Evolutionary conservation across 75 land plant genomes (phyloP), one percentile per base, ranked within the genome.

Genomic region (Pinus albicaulis): DNA sequence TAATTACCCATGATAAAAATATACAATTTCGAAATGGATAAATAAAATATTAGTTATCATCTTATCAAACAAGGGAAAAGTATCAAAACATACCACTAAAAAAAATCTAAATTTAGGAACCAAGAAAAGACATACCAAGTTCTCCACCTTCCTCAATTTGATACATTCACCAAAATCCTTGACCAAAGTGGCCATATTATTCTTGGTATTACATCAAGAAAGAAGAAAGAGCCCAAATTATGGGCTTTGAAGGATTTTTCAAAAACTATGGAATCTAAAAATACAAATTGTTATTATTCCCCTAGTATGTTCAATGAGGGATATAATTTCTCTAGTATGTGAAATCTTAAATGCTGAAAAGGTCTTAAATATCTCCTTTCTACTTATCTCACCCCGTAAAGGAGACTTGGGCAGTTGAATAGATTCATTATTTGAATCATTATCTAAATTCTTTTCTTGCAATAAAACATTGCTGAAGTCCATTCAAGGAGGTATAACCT

Each of bases 401-500:
- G n/a, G 82, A 14, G 93, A 88, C 53, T 91, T 89, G 56, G 93
- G 89, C 25, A 82, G 64, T 23, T 52, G 73, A 52, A 72, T 72
- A 24, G 85, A 73, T 44, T 81, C 82, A 58, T 85, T 90, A 19
- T 93, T 91, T 16, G 71, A 34, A 53, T 89, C 91, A 38, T 83
- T 85, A 71, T 90, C 92, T 57, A 81, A 66, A 76, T 86, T 90
- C 26, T 75, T 89, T 57, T 89, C 85, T 56, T 80, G 91, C 20
- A 81, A 81, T 77, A 85, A 75, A 79, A 92, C 84, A 79, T 89
- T 82, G 73, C 87, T 80, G 74, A 93, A 93, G 58, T 93, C 95
- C 95, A 93, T 93, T 52, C 95, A 93, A 76, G 95, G 93, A 74
- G 95, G 95, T 83, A 93, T 90, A 57, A 19, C n/a, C n/a, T n/a